Conservation (phyloP, 805 yeast genomes). For the Groenewaldozyma salmanticensis region DNA sequence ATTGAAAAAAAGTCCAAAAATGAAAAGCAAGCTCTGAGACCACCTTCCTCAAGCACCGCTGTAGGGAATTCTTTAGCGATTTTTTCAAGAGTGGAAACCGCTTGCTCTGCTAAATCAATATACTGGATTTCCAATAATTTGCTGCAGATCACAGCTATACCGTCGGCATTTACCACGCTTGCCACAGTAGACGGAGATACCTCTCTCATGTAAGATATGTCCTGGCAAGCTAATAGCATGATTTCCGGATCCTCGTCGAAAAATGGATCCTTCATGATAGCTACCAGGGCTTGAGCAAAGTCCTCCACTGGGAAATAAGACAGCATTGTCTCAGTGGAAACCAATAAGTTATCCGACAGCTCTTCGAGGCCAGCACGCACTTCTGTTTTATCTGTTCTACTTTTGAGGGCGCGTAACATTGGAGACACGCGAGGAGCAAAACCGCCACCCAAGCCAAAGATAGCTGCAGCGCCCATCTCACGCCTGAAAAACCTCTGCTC, state of each 20-base stretch:
- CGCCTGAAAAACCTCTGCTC: slow-evolving; percentile 13
- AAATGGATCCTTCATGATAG: slow-evolving; percentile 46
- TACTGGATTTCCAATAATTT: slow-evolving; percentile 67
- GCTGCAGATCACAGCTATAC: slow-evolving; percentile 53
- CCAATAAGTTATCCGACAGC: slow-evolving; percentile 25
- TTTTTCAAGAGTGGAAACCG: slow-evolving; percentile 42
- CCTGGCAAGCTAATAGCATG: slow-evolving; percentile 76
- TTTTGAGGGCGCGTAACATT: slow-evolving; percentile 16
- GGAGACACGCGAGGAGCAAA: slow-evolving; percentile 19
- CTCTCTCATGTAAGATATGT: slow-evolving; percentile 72
- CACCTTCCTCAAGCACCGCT: slow-evolving; percentile 41
- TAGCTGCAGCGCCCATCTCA: slow-evolving; percentile 4
- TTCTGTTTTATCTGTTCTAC: slow-evolving; percentile 21
- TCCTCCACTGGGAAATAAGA: slow-evolving; percentile 44
- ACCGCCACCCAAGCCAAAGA: slow-evolving; percentile 22
- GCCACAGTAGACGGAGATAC: slow-evolving; percentile 56
- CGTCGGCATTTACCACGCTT: slow-evolving; percentile 54
- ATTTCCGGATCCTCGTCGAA: slow-evolving; percentile 62
- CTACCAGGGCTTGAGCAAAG: slow-evolving; percentile 45
- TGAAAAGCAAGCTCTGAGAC: slow-evolving; percentile 54
- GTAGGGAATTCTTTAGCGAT: slow-evolving; percentile 27
- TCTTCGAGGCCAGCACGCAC: slow-evolving; percentile 26
- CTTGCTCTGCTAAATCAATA: slow-evolving; percentile 90
- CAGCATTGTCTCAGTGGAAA: slow-evolving; percentile 25
- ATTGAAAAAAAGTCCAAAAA: slow-evolving; percentile 81